phyloP scores from a whole-genome alignment of 2,329 filamentous ascomycete genomes.

The Mollisiaceae sp. region DNA sequence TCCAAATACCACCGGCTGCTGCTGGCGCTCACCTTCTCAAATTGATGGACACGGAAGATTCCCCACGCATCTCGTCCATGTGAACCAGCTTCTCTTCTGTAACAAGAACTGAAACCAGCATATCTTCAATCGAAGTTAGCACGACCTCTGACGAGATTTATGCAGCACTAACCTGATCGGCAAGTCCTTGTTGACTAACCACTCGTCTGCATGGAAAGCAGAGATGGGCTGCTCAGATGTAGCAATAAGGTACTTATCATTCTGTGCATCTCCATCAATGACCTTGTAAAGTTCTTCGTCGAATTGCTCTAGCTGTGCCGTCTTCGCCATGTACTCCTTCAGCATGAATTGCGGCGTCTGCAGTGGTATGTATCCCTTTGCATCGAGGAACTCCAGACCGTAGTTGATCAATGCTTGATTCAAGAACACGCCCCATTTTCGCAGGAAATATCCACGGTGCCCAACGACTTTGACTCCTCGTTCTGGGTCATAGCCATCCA shows the following conservation, averaged over 20 bases:
- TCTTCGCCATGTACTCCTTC: conserved; percentile 96
- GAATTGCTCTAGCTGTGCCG: conserved; percentile 94
- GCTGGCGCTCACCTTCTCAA: conserved; percentile 72
- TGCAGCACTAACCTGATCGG: conserved; percentile 74
- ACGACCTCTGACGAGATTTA: background rate
- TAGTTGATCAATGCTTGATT: conserved; percentile 96
- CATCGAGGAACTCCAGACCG: conserved; percentile 84
- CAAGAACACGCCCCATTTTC: conserved; percentile 85
- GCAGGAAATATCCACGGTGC: conserved; percentile 92
- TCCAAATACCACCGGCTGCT: background rate
- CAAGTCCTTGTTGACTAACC: conserved; percentile 82
- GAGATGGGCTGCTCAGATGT: conserved; percentile 96
- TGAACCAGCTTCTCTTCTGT: conserved; percentile 91
- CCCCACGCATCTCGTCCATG: conserved; percentile 96
- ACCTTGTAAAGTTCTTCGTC: conserved; percentile 99
- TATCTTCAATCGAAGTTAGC: conserved; percentile 50
- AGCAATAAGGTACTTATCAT: conserved; percentile 81
- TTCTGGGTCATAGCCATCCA: conserved; percentile 93
- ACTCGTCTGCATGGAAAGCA: conserved; percentile 90
- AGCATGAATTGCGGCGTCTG: conserved; percentile 95
- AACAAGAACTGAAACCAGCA: conserved; percentile 92
- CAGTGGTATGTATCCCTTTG: conserved; percentile 80
- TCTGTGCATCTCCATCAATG: conserved; percentile 81
- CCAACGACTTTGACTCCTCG: conserved; percentile 93
- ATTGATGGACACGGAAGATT: conserved; percentile 97